phyloP scores from a whole-genome alignment of 352 stramenopile genomes.

The Phytopythium litorale region DNA sequence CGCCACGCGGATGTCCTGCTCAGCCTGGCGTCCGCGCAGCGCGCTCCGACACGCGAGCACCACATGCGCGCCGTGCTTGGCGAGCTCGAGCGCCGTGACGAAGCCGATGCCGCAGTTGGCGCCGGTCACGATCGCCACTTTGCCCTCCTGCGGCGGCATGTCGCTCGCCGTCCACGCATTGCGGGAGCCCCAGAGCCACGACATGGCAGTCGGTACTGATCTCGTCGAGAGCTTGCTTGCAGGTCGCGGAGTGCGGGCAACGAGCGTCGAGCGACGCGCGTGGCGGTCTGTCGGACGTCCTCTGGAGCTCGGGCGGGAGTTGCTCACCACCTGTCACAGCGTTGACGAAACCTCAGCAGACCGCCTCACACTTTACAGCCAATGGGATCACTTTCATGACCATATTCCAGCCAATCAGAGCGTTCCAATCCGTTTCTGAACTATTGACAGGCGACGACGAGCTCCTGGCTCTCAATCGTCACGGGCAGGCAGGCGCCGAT shows the following conservation, averaged over 20 bases:
- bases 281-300: too few relatives aligned
- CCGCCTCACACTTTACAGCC: not conserved
- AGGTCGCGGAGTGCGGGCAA: not conserved
- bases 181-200: slow-evolving; percentile 2
- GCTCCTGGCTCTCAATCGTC: too few relatives aligned
- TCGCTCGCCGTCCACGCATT: slow-evolving; percentile 16
- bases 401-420: not conserved
- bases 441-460: not conserved
- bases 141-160: slow-evolving; percentile 37
- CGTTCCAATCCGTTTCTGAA: not conserved
- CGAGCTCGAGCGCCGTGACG: slow-evolving; percentile 59
- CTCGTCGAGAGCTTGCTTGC: not conserved
- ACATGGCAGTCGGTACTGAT: not conserved
- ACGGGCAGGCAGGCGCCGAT: too few relatives aligned
- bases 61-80: slow-evolving; percentile 51
- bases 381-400: not conserved
- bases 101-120: slow-evolving; percentile 83
- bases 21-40: slow-evolving; percentile 18
- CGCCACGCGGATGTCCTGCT: slow-evolving; percentile 18
- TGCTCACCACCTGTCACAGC: not conserved
- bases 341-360: not conserved
- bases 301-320: not conserved
- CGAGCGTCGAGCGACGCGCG: not conserved
- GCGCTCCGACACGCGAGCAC: slow-evolving; percentile 71
- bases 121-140: slow-evolving; percentile 80